Base-by-base conservation (phyloP, 768 basidiomycete species). In the Hydnomerulius pinastri region DNA sequence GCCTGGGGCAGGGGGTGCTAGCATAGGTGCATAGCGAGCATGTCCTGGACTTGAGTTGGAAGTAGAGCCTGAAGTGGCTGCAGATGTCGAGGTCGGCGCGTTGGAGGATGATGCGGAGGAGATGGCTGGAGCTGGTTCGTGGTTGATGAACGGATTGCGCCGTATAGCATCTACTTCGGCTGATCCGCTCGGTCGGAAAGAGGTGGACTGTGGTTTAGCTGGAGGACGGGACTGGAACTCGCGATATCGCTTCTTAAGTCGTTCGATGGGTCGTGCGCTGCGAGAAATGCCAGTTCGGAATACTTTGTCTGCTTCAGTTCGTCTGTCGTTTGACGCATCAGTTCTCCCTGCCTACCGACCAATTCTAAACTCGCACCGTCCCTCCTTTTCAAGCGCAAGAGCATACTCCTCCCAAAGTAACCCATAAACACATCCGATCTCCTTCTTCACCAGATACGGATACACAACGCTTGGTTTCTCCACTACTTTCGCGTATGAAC, bases 351-450 rank as follows among this genome's bases (percentile, higher is more conserved):
- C 50, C 12, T 41, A 43, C 43, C n/a, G 38, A 50, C 47, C 32
- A 43, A 43, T 4, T 28, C 47, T 58, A 6, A 17, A 28, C 17
- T 15, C 85, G 66, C 71, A 96, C 96, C 83, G 81, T 59, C 87
- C 86, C 35, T 79, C 78, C 38, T 76, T 72, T 71, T 98, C 94
- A 47, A 96, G 74, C 3, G 85, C 75, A 30, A 76, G 71, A 2
- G 96, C 93, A 68, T 93, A 98, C 59, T 96, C 93, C 66, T 96
- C 92, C 62, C 97, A 99, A 40, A 97, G 71, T 38, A 87, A 72
- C 1, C 90, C 83, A 65, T 88, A 90, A 2, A 79, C 78, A 23
- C 80, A 85, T 9, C 90, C 92, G 61, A 94, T 86, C 36, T 84
- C 85, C 52, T 79, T 83, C 46, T 81, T 80, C 57, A 90, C 69